Percentiles rank a stretch among this genome's conserved stretches.
Evolutionary conservation across 306 rosid species (phyloP).

Genomic region (Hippophae gyantsensis): DNA sequence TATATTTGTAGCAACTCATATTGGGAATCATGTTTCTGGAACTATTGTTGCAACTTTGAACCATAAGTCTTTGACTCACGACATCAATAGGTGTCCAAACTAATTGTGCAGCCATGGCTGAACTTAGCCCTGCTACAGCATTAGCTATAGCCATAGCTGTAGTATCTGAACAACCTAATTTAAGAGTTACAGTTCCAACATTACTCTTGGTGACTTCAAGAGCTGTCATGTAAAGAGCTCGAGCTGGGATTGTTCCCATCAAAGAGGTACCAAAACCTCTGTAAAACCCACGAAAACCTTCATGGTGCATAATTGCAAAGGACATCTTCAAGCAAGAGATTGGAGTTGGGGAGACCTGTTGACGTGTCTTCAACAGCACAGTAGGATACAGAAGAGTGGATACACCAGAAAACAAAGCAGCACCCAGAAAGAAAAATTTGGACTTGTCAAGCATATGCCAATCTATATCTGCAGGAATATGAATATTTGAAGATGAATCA

Average conservation of each 20-base stretch:
- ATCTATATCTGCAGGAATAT: conserved; percentile 76
- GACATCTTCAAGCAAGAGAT: conserved; percentile 61
- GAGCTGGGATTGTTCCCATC: conserved; percentile 85
- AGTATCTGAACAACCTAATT: conserved; percentile 67
- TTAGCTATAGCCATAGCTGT: conserved; percentile 57
- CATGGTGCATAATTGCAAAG: conserved; percentile 50
- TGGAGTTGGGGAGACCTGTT: conserved; percentile 60
- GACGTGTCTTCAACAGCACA: conserved; percentile 76
- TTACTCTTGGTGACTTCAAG: conserved; percentile 80
- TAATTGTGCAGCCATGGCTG: conserved; percentile 90
- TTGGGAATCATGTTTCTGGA: conserved; percentile 20
- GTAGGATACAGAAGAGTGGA: conserved; percentile 72
- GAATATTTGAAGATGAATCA: conserved; percentile 64
- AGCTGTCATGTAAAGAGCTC: conserved; percentile 86
- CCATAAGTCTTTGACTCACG: conserved; percentile 91
- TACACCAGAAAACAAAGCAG: conserved; percentile 88
- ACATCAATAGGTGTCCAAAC: conserved; percentile 98
- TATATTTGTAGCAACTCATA: conserved; percentile 43
- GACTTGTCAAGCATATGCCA: conserved; percentile 98
- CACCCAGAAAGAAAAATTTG: conserved; percentile 83
- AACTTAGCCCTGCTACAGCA: conserved; percentile 74
- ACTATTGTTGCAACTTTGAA: conserved; percentile 40
- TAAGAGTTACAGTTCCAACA: conserved; percentile 52
- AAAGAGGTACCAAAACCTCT: conserved; percentile 89
- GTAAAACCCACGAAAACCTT: conserved; percentile 82